Base-by-base conservation (phyloP, 768 basidiomycete genomes). In the Candolleomyces efflorescens region DNA sequence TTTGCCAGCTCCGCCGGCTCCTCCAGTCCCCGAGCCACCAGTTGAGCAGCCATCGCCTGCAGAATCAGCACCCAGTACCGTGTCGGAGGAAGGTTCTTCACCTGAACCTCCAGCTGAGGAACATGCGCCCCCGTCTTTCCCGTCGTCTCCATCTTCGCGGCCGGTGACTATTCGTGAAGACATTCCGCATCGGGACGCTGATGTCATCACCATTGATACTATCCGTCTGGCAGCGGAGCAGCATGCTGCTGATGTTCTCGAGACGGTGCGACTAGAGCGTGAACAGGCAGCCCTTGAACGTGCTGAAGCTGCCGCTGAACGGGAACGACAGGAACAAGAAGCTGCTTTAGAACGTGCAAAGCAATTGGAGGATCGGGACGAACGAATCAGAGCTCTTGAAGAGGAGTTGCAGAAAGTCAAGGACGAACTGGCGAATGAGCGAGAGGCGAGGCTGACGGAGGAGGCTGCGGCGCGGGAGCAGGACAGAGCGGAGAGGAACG, bases 341-440 rank as follows among this genome's bases (percentile, higher is more conserved):
- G 72, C 78, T 2, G 80, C 82, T 7, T 80, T 74, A 13, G 83
- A 83, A 59, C 75, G 80, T 10, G 69, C 65, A 43, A 75, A 68
- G 5, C 60, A 79, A 9, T 73, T 78, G 17, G 78, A 78, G 54
- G 82, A 82, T 45, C 77, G 81, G 57, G 77, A 82, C 24, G 75
- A 74, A 15, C 79, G 83, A n/a, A 84, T 88, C 26, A 69, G 68
- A 22, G 78, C 78, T 5, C 72, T 91, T 37, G 85, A 90, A 63
- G 82, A 83, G 3, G 86, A 92, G 61, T 72, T 90, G 5, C 75
- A 78, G 5, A 74, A 72, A 5, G 73, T 82, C 6, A 81, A 82
- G 18, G 76, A 68, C 13, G 87, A 90, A 46, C 75, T 90, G 39
- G 84, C 87, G 52, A 75, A 77, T 49, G 90, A 91, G 67, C 80